Percentiles rank a stretch among this genome's conserved stretches.
Evolutionary conservation across 768 basidiomycete species (phyloP).

Genomic region (Kwoniella bestiolae): DNA sequence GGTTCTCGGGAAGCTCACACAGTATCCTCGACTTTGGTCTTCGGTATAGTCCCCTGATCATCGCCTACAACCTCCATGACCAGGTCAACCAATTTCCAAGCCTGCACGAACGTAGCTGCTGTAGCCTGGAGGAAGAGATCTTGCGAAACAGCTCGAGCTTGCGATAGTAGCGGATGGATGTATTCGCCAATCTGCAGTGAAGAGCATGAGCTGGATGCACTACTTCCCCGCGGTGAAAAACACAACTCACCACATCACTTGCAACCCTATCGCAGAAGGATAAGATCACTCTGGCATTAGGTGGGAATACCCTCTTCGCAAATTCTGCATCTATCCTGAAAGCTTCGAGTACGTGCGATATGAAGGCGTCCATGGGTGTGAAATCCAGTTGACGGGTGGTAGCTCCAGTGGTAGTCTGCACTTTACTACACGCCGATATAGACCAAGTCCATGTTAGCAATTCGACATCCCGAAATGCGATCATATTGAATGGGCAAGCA

Average conservation of each 20-base stretch:
- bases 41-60: constrained; percentile 21
- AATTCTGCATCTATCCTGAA: constrained; percentile 75
- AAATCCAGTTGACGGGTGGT: constrained; percentile 71
- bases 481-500: neutral
- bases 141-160: constrained; percentile 74
- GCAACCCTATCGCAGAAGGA: constrained; percentile 84
- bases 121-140: constrained; percentile 76
- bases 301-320: constrained; percentile 85
- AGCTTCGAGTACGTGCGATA: constrained; percentile 68
- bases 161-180: constrained; percentile 72
- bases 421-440: constrained; percentile 39
- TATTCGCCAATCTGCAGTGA: constrained; percentile 79
- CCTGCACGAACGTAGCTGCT: constrained; percentile 86
- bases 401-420: constrained; percentile 43
- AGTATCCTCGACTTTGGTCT: constrained; percentile 70
- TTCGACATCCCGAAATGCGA: no score
- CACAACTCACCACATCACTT: constrained; percentile 67
- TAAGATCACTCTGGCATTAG: constrained; percentile 73
- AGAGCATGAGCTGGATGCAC: neutral
- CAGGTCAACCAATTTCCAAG: constrained; percentile 81
- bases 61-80: constrained; percentile 64
- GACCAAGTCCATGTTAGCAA: neutral
- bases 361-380: constrained; percentile 90
- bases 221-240: neutral
- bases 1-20: constrained; percentile 66